phyloP scores from a whole-genome alignment of 169 alveolate species.

The Eimeria nieschulzi region DNA sequence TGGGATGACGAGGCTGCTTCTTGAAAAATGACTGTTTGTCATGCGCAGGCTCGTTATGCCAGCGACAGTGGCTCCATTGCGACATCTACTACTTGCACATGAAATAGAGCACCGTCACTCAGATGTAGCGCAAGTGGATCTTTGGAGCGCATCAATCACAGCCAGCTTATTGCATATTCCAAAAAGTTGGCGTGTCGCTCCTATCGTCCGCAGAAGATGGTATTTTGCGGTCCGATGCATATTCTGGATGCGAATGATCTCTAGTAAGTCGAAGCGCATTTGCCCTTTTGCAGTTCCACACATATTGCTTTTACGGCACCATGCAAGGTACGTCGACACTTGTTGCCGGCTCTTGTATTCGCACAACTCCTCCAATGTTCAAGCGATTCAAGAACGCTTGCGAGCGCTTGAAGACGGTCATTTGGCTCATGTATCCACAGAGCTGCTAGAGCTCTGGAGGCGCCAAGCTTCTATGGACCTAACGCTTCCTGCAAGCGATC shows the following conservation, averaged over 20 bases:
- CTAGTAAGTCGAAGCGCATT: neutral
- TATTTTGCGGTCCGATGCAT: neutral
- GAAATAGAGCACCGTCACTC: neutral
- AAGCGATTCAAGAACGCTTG: neutral
- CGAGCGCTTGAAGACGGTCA: slow-evolving; percentile 17
- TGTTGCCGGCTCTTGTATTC: neutral
- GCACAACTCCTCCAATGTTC: neutral
- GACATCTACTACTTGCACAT: neutral
- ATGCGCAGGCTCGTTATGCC: neutral
- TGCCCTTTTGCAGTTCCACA: neutral
- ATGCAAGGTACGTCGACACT: neutral
- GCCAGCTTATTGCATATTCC: neutral
- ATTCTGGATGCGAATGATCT: neutral
- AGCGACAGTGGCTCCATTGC: neutral
- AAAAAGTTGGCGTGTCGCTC: neutral
- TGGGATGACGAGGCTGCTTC: too few species aligned
- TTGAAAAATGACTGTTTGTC: neutral
- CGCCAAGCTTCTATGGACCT: slow-evolving; percentile 41
- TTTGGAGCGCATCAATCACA: neutral
- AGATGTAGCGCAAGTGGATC: neutral
- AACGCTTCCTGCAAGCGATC: slow-evolving; percentile 19
- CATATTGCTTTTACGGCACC: neutral
- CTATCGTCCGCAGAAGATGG: neutral
- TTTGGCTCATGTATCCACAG: slow-evolving; percentile 1
- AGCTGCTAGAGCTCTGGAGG: slow-evolving; percentile 37